A percentile compares a stretch with the other conserved stretches of the same genome.
Evolutionary conservation across 805 yeast species (phyloP).

Genomic region (Zygoascus flipseniorum): DNA sequence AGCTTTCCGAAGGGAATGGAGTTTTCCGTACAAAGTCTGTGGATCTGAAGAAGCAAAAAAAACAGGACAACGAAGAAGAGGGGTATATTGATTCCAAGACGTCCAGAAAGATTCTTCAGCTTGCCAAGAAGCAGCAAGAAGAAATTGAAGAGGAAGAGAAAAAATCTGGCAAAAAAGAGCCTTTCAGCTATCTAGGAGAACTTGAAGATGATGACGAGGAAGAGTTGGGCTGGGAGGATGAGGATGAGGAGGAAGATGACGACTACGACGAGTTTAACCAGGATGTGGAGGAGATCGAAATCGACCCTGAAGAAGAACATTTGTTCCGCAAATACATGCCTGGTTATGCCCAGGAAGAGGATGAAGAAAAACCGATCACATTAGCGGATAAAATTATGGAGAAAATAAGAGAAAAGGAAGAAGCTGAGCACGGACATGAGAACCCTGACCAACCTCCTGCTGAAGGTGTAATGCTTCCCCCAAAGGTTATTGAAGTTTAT

Average conservation of each 20-base stretch:
- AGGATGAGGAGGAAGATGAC: slow-evolving; percentile 32
- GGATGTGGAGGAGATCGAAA: slow-evolving; percentile 49
- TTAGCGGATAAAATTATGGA: slow-evolving; percentile 93
- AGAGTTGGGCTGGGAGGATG: slow-evolving; percentile 31
- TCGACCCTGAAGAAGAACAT: slow-evolving; percentile 76
- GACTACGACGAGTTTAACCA: slow-evolving; percentile 40
- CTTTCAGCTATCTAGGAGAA: slow-evolving; percentile 8
- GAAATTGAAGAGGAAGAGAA: slow-evolving; percentile 61
- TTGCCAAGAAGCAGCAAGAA: slow-evolving; percentile 90
- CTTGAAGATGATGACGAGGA: slow-evolving; percentile 48
- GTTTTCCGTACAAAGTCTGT: slow-evolving; percentile 43
- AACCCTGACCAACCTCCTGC: slow-evolving; percentile 27
- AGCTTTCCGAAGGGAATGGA: slow-evolving; percentile 68
- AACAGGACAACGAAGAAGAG: slow-evolving; percentile 22
- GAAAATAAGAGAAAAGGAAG: slow-evolving; percentile 69
- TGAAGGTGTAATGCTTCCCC: slow-evolving; percentile 78
- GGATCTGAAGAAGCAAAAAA: slow-evolving; percentile 26
- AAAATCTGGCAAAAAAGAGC: slow-evolving; percentile 28
- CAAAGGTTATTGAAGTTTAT: slow-evolving; percentile 92
- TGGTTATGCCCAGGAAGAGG: slow-evolving; percentile 18
- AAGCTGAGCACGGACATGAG: slow-evolving; percentile 16
- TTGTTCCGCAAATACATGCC: slow-evolving; percentile 63
- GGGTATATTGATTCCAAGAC: slow-evolving; percentile 68
- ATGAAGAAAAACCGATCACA: slow-evolving; percentile 15
- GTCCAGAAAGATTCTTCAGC: slow-evolving; percentile 75